These are phyloP conservation scores for Kazachstania taianensis DNA, from an alignment of 805 yeast species.

Conservation along the genomic window DNA sequence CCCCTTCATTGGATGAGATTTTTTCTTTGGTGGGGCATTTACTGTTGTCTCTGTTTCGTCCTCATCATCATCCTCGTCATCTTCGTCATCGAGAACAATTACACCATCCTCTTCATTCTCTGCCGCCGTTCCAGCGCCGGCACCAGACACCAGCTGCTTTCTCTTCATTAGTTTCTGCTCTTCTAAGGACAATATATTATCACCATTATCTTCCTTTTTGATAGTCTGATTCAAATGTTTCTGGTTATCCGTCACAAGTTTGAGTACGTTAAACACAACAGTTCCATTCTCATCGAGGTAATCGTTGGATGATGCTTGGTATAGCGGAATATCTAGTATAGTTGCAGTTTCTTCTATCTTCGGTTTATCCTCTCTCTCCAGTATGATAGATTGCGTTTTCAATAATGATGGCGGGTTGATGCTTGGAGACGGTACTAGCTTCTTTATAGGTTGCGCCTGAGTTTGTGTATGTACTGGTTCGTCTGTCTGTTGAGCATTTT, in stretches of 20 bases:
- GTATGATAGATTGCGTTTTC: no score
- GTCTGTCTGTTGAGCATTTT: no score
- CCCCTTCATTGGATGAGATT: constrained; percentile 35
- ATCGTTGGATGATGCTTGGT: constrained; percentile 17
- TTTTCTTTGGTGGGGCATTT: constrained; percentile 20
- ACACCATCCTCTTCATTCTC: constrained; percentile 21
- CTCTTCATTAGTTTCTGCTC: constrained; percentile 5
- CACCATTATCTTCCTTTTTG: no score
- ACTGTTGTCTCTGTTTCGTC: constrained; percentile 17
- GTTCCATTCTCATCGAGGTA: constrained; percentile 30
- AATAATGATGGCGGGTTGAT: not conserved
- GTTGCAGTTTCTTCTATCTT: constrained; percentile 11
- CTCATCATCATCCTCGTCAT: constrained; percentile 17
- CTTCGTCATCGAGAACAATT: constrained; percentile 14
- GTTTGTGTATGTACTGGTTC: no score
- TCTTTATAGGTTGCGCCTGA: not conserved
- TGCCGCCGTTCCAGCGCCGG: not conserved
- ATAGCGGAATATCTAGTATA: constrained; percentile 25
- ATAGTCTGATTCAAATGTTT: constrained; percentile 12
- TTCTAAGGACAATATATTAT: not conserved
- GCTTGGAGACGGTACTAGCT: not conserved
- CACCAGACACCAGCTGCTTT: constrained; percentile 6
- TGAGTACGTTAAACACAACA: constrained; percentile 24
- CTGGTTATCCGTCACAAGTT: constrained; percentile 7
- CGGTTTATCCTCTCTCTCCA: no score